These are phyloP conservation scores for Trichoderma harzianum DNA, from an alignment of 2,329 filamentous ascomycete genomes.

Conservation along the genomic window DNA sequence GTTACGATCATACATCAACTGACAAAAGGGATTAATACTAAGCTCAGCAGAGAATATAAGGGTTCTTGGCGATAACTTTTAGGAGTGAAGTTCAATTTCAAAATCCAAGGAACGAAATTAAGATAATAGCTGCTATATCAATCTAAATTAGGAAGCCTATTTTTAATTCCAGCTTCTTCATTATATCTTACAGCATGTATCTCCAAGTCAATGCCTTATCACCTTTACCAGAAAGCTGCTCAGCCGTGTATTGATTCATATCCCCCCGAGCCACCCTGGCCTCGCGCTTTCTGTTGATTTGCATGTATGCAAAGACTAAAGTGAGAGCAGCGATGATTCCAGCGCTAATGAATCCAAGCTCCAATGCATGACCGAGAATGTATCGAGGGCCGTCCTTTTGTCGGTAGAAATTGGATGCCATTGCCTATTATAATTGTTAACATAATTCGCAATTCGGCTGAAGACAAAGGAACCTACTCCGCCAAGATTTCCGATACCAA, in stretches of 20 bases:
- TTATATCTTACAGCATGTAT: not conserved
- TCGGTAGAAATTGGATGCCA: constrained; percentile 71
- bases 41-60: not conserved
- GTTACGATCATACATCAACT: not conserved
- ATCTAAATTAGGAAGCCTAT: not conserved
- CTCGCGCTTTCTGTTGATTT: not conserved
- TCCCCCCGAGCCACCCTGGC: not conserved
- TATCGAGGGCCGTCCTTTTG: constrained; percentile 47
- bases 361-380: constrained; percentile 47
- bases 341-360: constrained; percentile 46
- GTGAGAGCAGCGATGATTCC: constrained; percentile 45
- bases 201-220: not conserved
- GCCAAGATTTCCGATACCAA: constrained; percentile 57
- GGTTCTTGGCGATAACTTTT: not conserved
- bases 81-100: not conserved
- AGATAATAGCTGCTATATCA: not conserved
- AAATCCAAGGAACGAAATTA: not conserved
- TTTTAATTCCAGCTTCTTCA: not conserved
- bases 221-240: not conserved
- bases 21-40: not conserved
- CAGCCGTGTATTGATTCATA: not conserved
- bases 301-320: constrained; percentile 36
- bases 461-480: constrained; percentile 35
- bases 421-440: constrained; percentile 41
- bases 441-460: not conserved